Evolutionary conservation across 2,329 filamentous ascomycete genomes (phyloP).

Genomic region (Cladobotryum protrusum): DNA sequence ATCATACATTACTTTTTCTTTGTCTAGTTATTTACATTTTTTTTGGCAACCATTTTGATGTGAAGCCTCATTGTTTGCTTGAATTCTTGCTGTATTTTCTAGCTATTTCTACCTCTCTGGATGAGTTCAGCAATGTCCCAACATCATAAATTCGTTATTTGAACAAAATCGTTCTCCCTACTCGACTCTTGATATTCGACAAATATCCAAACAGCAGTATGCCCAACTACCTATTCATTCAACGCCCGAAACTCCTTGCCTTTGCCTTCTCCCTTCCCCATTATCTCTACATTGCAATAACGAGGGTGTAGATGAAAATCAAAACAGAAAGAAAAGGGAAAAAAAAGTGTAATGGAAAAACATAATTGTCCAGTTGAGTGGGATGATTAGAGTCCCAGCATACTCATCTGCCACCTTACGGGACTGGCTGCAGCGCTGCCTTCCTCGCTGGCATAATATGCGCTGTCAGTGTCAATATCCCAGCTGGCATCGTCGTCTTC

Average conservation of each 20-base stretch:
- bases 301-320: background rate
- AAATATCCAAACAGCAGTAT: too few relatives aligned
- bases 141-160: too few relatives aligned
- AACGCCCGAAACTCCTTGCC: background rate
- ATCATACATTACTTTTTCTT: too few relatives aligned
- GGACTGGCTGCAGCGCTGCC: conserved; percentile 62
- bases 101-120: too few relatives aligned
- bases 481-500: conserved; percentile 61
- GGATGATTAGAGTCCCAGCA: conserved; percentile 44
- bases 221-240: background rate
- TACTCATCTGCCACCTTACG: conserved; percentile 65
- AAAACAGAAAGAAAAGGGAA: background rate
- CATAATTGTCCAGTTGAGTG: background rate
- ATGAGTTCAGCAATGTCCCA: background rate
- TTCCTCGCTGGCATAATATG: conserved; percentile 66
- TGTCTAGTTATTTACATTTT: too few relatives aligned
- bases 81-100: too few relatives aligned
- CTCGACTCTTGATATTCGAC: too few relatives aligned
- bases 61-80: too few relatives aligned
- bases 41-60: too few relatives aligned
- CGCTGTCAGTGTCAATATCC: conserved; percentile 90
- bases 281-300: background rate
- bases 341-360: background rate
- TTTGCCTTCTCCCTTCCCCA: too few relatives aligned
- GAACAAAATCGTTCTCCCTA: too few relatives aligned